Base-by-base conservation (phyloP, 805 yeast genomes). In the Candida morakotiae region DNA sequence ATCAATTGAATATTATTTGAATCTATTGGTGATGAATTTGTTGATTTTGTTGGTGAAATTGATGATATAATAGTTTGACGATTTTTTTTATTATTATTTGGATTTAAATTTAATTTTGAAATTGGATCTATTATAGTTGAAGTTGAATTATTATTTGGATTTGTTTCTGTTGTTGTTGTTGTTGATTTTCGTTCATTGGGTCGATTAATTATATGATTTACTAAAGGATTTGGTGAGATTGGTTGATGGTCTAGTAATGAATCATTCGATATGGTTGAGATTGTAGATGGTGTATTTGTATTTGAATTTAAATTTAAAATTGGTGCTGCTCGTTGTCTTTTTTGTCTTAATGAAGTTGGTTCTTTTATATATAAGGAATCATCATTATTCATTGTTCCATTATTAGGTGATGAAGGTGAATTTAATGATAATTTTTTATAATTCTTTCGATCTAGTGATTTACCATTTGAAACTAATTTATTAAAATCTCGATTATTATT, bases 1-100 rank as follows among this genome's bases (percentile, higher is more conserved):
- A 31, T 1, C n/a, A 17, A 5, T 20, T 34, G 43, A 19, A 37
- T 17, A 18, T 37, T 29, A 18, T 37, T 29, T 27, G 41, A 31
- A 21, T 40, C 45, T 14, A 38, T 32, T 2, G 60, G 58, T 7
- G 56, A 52, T 13, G 52, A 40, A 13, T 49, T 37, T 7, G 51
- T 41, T 8, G 64, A 55, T 38, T 57, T 60, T 6, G 68, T 66
- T 1, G 72, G 73, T 2, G 69, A 62, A n/a, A 65, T 61, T 14
- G 69, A 63, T 21, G 64, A 55, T 30, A 67, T 62, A 10, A 67
- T 64, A 4, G 72, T 67, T 35, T 67, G 73, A 11, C 71, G 55
- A 37, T 60, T 64, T 19, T 25, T 38, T 16, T 21, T 24, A 15
- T 31, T 31, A 14, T 11, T 27, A 22, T 20, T 42, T 20, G 35